Evolutionary conservation across 768 basidiomycete genomes (phyloP).

Genomic region (Tylopilus rubrobrunneus): DNA sequence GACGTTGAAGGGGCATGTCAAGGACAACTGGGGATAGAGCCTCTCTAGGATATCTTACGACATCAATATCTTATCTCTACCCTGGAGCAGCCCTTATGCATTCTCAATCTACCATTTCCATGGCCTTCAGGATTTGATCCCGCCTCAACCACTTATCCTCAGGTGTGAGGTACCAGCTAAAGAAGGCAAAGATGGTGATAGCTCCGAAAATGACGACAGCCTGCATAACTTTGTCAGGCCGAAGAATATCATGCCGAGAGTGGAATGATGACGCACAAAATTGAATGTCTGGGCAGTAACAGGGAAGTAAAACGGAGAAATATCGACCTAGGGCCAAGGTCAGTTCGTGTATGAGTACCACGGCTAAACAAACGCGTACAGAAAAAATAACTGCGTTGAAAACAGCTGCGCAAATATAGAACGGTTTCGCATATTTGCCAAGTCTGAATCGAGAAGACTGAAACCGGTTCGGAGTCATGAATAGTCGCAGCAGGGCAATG

Average conservation of each 20-base stretch:
- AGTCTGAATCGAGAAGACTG: conserved; percentile 68
- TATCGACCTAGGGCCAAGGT: conserved; percentile 52
- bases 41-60: conserved; percentile 34
- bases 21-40: conserved; percentile 61
- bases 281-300: conserved; percentile 76
- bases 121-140: conserved; percentile 53
- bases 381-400: conserved; percentile 77
- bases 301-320: conserved; percentile 88
- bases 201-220: conserved; percentile 75
- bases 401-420: conserved; percentile 61
- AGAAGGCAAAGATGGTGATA: conserved; percentile 72
- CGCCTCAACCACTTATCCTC: conserved; percentile 76
- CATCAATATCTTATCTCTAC: conserved; percentile 1
- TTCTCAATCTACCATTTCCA: conserved; percentile 29
- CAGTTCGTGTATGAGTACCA: background rate
- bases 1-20: conserved; percentile 82
- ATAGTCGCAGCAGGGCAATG: conserved; percentile 70
- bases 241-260: background rate
- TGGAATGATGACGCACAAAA: conserved; percentile 52
- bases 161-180: conserved; percentile 78
- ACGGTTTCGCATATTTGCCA: conserved; percentile 60
- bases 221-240: conserved; percentile 34
- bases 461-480: conserved; percentile 76
- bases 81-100: background rate
- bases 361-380: conserved; percentile 39